Base-by-base conservation (phyloP, 2,329 filamentous ascomycete species). In the Neobulgaria alba region DNA sequence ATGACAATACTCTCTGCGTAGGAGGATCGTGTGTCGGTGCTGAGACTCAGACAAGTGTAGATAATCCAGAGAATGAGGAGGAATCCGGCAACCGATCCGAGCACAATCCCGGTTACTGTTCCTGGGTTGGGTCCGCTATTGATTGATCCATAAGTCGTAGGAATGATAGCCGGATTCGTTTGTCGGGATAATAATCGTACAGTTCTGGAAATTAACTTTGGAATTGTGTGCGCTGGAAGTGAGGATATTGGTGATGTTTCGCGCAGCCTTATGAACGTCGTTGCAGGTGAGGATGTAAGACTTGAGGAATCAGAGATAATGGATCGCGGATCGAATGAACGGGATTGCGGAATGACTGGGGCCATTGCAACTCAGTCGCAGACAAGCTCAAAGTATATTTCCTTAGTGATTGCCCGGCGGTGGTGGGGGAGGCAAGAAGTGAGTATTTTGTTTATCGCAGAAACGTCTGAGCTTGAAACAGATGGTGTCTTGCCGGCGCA, bases 71-170 rank as follows among this genome's bases (percentile, higher is more conserved):
- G 58, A 20, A 75, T 46, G 4, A 75, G 59, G 17, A 75, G 57
- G 58, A 75, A 73, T 34, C 68, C 72, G 5, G 61, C 65, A 16
- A 76, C 67, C 41, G 65, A 67, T 46, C 72, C 72, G 18, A 76
- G 62, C 4, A 73, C 71, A 43, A 81, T 79, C 40, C 77, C 78
- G 8, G 68, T 75, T 1, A 82, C 69, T 29, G 69, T 69, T 39
- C 73, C 77, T 0, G 77, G 69, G 1, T 66, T 34, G 0, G 75
- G 75, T 4, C 74, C 69, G 18, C 62, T 53, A 55, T 72, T 61
- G 23, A 75, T 62, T 38, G 66, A 65, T 33, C 69, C 66, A 60
- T 83, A 83, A 50, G 75, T 75, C 18, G 73, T 69, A 1, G 78
- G 77, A 51, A 83, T 78, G 46, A 75, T 67, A 26, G 23, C 7